Base-by-base conservation (phyloP, 441 rosid species). In the Francoa sonchifolia region DNA sequence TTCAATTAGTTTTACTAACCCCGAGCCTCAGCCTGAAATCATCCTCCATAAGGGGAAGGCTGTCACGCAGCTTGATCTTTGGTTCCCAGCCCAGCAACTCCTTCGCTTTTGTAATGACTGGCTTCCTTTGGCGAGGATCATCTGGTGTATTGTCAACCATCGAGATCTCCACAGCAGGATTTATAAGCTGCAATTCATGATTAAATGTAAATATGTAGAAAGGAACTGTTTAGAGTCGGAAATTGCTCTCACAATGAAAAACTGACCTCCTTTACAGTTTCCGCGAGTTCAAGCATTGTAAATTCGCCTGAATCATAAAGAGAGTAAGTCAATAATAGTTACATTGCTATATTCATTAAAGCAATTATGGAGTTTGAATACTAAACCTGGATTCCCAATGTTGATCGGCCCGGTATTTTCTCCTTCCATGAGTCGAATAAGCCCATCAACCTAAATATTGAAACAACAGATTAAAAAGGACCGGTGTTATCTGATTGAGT, bases 91-190 rank as follows among this genome's bases (percentile, higher is more conserved):
- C 83, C 21, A 85, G 68, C 63, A 79, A 43, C 47, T 79, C 75
- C 61, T 68, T 90, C 8, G 98, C 96, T 55, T 86, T 82, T 30
- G 73, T 55, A 52, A 90, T 82, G 62, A 79, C 93, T 0, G 93
- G 96, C 58, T 83, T 85, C 54, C 98, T 86, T 61, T 90, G 98
- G 6, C 58, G 72, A 0, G 98, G 98, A 73, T 90, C 98, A 39
- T 89, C 96, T 0, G 94, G 98, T 26, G 93, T 90, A 62, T 86
- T 90, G 63, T 90, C 93, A 28, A 82, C 98, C 64, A 40, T 66
- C 29, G 55, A 62, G 48, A 90, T 82, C 67, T 90, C 76, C 42
- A 82, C 73, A 3, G 58, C 73, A 2, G 83, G 93, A 44, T 69
- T 85, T 4, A 90, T 80, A 27, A 80, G 93, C 95, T 89, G 68